Evolutionary conservation across 1,284 basidiomycete genomes (phyloP).

Genomic region (Meira nashicola): DNA sequence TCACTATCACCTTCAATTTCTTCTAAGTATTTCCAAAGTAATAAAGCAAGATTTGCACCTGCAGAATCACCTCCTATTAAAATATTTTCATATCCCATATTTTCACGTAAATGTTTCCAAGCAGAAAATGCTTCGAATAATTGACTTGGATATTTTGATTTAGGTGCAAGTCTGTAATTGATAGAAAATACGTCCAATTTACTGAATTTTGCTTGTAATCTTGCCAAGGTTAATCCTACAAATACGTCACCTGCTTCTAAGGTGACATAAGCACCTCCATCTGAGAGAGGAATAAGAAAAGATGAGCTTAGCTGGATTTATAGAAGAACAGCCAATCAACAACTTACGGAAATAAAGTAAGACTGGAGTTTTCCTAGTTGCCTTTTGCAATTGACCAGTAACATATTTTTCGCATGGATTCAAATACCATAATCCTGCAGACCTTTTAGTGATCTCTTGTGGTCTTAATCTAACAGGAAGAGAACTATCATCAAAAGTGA

Average conservation of each 20-base stretch:
- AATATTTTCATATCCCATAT: not conserved
- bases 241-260: not conserved
- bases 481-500: not conserved
- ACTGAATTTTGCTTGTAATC: not conserved
- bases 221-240: not conserved
- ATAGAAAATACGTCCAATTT: conserved; percentile 6
- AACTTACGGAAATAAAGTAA: not conserved
- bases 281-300: not conserved
- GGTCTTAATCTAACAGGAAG: conserved; percentile 1
- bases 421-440: conserved; percentile 6
- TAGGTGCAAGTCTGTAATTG: conserved; percentile 6
- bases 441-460: not conserved
- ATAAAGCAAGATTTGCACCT: conserved; percentile 4
- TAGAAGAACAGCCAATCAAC: too few species aligned
- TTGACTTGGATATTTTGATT: not conserved
- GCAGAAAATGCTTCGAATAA: conserved; percentile 4
- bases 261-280: conserved; percentile 5
- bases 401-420: not conserved
- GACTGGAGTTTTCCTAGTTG: not conserved
- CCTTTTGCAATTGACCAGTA: not conserved
- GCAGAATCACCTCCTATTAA: conserved; percentile 1
- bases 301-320: too few species aligned
- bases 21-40: conserved; percentile 1
- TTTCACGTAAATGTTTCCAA: not conserved
- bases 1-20: not conserved